Base-by-base conservation (phyloP, 164 flowering plant genomes). In the Chloranthus sessilifolius region DNA sequence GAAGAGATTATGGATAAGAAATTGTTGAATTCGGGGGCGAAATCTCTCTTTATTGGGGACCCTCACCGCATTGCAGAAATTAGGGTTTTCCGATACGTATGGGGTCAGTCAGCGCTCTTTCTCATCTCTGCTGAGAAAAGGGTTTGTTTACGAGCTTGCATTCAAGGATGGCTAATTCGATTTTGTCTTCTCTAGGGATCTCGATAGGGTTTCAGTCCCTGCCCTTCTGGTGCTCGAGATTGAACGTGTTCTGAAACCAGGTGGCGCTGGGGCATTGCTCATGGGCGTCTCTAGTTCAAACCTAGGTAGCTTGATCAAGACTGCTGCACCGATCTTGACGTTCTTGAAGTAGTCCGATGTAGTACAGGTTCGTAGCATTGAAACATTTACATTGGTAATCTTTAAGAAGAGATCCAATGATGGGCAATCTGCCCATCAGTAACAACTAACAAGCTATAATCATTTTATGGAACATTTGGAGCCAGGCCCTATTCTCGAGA, bases 181-280 rank as follows among this genome's bases (percentile, higher is more conserved):
- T 63, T 83, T 92, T 49, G 91, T 88, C 43, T 69, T 74, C 64
- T 79, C 86, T 22, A 60, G 75, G 59, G 88, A 72, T 60, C 66
- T 80, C 26, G 77, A 79, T 49, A 67, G 58, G 73, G 83, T 73
- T 21, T 70, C 83, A 1, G 90, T 87, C 36, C 95, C 95, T 48
- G 86, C 96, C 11, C 76, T 77, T 37, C 77, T 85, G 5, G 88
- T 83, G 62, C 65, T 75, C 5, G 92, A 87, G 60, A 72, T 81
- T 11, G 98, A 92, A 73, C 94, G 98, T 1, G 71, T 88, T 38
- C 66, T 92, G 49, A 70, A 59, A 15, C 84, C 98, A 0, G 94
- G 94, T 44, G 90, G 90, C 4, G 43, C 67, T 22, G 98, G 91
- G 19, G 92, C 91, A 10, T 53, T 92, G 69, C 79, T 85, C 40